Percentiles rank a stretch among this genome's conserved stretches.
phyloP scores from a whole-genome alignment of 306 rosid species.

The Vigna reflexopilosa region DNA sequence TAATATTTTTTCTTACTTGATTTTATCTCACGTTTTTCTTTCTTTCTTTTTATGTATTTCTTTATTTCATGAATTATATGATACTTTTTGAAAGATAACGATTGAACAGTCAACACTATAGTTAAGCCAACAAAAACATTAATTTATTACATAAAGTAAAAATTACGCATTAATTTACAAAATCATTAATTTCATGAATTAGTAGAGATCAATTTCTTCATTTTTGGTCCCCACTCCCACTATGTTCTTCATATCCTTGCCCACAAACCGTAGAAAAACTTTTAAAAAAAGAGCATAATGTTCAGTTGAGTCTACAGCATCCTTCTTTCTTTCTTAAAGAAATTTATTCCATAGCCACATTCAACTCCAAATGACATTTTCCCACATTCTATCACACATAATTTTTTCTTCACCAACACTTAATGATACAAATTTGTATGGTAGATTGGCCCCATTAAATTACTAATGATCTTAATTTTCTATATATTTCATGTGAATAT shows the following conservation, averaged over 20 bases:
- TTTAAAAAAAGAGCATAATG: slow-evolving; percentile 43
- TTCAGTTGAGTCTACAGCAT: slow-evolving; percentile 52
- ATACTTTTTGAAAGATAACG: neutral
- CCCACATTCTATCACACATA: slow-evolving; percentile 26
- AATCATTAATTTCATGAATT: neutral
- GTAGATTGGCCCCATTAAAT: slow-evolving; percentile 12
- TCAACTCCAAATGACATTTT: slow-evolving; percentile 35
- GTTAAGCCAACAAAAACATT: slow-evolving; percentile 37
- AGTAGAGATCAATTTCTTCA: slow-evolving; percentile 46
- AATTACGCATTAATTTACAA: neutral
- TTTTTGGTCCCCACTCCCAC: slow-evolving; percentile 55
- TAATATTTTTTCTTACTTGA: neutral
- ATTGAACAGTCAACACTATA: slow-evolving; percentile 44
- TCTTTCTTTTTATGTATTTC: neutral
- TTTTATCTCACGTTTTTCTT: neutral
- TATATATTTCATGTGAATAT: neutral
- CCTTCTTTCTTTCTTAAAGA: slow-evolving; percentile 48
- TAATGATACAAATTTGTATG: neutral
- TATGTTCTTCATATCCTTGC: slow-evolving; percentile 37
- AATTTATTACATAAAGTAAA: no score
- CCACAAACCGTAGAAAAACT: slow-evolving; percentile 52
- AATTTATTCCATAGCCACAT: slow-evolving; percentile 52
- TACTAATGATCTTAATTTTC: neutral
- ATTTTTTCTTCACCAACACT: slow-evolving; percentile 5
- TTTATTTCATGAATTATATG: neutral